Base-by-base conservation (phyloP, 768 basidiomycete species). In the Mycena albidolilacea region DNA sequence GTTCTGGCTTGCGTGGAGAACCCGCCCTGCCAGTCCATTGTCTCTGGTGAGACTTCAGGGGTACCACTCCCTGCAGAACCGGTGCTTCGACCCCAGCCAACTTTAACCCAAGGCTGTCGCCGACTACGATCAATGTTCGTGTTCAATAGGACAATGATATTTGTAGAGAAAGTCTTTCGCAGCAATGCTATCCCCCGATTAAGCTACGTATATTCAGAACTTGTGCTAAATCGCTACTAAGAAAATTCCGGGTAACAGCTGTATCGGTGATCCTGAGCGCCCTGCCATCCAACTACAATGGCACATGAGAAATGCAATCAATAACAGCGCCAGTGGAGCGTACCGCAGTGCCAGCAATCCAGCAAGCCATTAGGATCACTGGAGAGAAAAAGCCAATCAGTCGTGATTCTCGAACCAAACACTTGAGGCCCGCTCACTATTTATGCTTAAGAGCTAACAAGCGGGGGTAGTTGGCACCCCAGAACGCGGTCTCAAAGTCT, bases 311-410 rank as follows among this genome's bases (percentile, higher is more conserved):
- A 43, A 67, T 46, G 15, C 23, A 46, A 58, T 58, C 19, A 46
- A 58, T 58, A 46, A 46, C 54, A 46, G 55, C 30, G 55, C 48
- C 65, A 67, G 30, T 57, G 55, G 54, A 46, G 43, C 81, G 52
- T 70, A 83, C 82, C 81, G 67, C 82, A 83, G 62, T 80, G 78
- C 82, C 82, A 83, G 70, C 82, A 83, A 73, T 82, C 79, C 52
- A 83, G 75, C 19, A 83, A 60, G 15, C 78, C 72, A 21, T 70
- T 4, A 21, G 81, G 81, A 70, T 83, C 82, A 69, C 81, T 82
- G 48, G 50, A 52, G 35, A 54, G 43, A 37, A 46, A 57, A 46
- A 14, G 39, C 30, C 9, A 39, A 43, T 57, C 48, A 46, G 15
- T 54, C 11, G 44, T 46, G 21, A 23, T 41, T 59, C n/a, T 52